Base-by-base conservation (phyloP, 2,329 filamentous ascomycete genomes). In the Tolypocladium tundrense region DNA sequence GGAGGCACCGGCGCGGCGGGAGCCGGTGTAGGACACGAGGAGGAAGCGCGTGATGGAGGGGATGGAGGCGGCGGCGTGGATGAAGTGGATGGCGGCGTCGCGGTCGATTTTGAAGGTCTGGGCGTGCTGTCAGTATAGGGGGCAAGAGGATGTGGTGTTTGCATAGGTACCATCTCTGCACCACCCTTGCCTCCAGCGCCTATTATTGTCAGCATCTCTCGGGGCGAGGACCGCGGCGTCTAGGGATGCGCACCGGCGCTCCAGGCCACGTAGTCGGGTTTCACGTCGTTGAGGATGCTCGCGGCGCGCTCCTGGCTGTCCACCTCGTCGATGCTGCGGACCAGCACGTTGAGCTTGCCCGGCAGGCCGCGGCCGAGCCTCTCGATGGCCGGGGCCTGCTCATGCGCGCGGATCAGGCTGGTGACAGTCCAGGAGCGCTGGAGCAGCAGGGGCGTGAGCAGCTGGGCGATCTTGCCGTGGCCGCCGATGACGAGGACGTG, bases 401-500 rank as follows among this genome's bases (percentile, higher is more conserved):
- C 83, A n/a, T 83, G 75, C 62, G 85, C 82, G 66, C 90, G 88
- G 70, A 95, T 87, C 60, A 94, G 77, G 69, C 86, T 90, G 60
- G 88, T 91, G 57, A 95, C 87, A 63, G 83, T 83, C 87, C 89
- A 93, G 40, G 83, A 83, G 63, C 86, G 84, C 55, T 84, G 78
- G 48, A 94, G 83, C 9, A 95, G 84, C 59, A 92, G 79, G 1
- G 88, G 88, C 10, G 90, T 94, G 43, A 94, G 80, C 50, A 87
- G 75, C 59, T 89, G 83, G 63, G 89, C 83, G 60, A 94, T 73
- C 70, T 91, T 90, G 74, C 90, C 90, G 75, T 92, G 89, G 66
- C 90, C 90, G 67, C 90, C 90, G 61, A 94, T 82, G 63, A 94
- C 73, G 60, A 92, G 84, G 59, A 92, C 83, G 68, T 83, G 77